Conservation (phyloP, 148 eudicot genomes). For the Cornus florida region DNA sequence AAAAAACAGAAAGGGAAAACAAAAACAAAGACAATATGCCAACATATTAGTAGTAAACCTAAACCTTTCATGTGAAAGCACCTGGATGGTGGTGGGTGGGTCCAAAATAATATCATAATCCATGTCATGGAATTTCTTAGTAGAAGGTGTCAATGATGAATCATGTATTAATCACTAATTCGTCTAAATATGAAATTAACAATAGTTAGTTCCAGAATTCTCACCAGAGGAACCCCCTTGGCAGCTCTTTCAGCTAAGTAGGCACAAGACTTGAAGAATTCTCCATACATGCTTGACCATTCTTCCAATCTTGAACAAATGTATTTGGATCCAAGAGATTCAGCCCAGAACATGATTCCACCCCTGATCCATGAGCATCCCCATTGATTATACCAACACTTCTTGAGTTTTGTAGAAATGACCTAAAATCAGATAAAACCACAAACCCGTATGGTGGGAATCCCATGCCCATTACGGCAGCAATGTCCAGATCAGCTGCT, state of each 20-base stretch:
- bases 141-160: background rate
- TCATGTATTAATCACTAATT: background rate
- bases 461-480: slow-evolving; percentile 89
- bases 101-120: background rate
- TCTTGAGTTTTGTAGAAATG: background rate
- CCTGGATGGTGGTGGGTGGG: background rate
- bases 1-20: too few relatives aligned
- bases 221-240: slow-evolving; percentile 76
- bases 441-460: slow-evolving; percentile 92
- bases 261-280: slow-evolving; percentile 80
- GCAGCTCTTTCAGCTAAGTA: slow-evolving; percentile 89
- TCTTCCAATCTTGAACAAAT: slow-evolving; percentile 71
- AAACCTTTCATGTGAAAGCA: too few relatives aligned
- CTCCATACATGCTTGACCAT: slow-evolving; percentile 81
- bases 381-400: slow-evolving; percentile 1
- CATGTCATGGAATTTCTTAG: background rate
- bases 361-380: slow-evolving; percentile 48
- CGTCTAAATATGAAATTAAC: background rate
- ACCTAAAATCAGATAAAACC: slow-evolving; percentile 9
- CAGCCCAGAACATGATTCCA: slow-evolving; percentile 90
- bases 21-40: background rate
- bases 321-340: slow-evolving; percentile 84
- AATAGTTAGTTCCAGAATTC: slow-evolving; percentile 14
- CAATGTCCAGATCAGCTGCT: slow-evolving; percentile 86
- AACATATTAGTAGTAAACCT: background rate